Conservation (phyloP, 345 rosid genomes). For the Salix arbutifolia region DNA sequence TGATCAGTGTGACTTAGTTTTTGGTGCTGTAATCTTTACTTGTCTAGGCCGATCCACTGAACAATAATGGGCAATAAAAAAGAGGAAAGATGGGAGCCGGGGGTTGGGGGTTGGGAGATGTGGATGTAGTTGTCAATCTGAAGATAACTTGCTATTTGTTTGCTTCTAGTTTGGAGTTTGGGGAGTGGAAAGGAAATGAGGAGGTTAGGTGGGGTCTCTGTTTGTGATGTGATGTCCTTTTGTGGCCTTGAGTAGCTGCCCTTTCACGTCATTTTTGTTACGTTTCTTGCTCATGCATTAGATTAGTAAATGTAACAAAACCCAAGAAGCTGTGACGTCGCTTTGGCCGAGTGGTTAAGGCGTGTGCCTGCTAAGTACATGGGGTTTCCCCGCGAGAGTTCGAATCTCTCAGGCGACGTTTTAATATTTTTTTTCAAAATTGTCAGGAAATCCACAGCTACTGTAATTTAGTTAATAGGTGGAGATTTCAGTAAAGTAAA, state of each 20-base stretch:
- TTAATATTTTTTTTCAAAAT: too few species aligned
- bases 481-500: too few species aligned
- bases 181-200: neutral
- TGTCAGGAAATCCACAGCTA: too few species aligned
- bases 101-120: too few species aligned
- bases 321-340: slow-evolving; percentile 15
- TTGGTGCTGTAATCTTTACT: too few species aligned
- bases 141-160: neutral
- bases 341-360: slow-evolving; percentile 94
- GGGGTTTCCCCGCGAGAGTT: slow-evolving; percentile 86
- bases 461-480: too few species aligned
- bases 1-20: too few species aligned
- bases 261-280: neutral
- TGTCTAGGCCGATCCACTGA: too few species aligned
- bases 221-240: neutral
- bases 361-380: slow-evolving; percentile 85
- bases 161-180: neutral
- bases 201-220: neutral
- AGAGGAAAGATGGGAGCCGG: too few species aligned
- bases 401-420: slow-evolving; percentile 72
- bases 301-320: rapidly evolving
- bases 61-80: too few species aligned
- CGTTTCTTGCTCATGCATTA: rapidly evolving
- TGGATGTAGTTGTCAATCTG: neutral
- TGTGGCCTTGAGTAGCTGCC: neutral